These are phyloP conservation scores for Rhizopus delemar DNA, from an alignment of 371 early-diverging fungal genomes.

Conservation along the genomic window DNA sequence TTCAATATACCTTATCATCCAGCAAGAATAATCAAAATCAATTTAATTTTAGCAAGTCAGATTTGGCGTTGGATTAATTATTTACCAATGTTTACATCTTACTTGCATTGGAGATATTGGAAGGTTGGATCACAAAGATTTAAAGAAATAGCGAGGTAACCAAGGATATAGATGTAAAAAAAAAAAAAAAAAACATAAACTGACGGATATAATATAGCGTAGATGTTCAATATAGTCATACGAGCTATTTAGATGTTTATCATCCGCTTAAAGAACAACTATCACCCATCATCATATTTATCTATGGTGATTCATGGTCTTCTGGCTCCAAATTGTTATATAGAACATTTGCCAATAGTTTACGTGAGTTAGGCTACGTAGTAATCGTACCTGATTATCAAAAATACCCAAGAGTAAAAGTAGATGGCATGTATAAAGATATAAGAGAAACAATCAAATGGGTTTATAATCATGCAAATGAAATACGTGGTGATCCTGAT, in stretches of 20 bases:
- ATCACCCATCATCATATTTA: conserved; percentile 69
- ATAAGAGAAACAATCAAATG: conserved; percentile 64
- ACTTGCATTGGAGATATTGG: conserved; percentile 48
- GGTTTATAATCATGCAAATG: conserved; percentile 51
- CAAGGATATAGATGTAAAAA: conserved; percentile 1
- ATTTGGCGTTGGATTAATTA: conserved; percentile 33
- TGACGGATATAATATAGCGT: conserved; percentile 19
- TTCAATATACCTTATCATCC: conserved; percentile 52
- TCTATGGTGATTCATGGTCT: conserved; percentile 77
- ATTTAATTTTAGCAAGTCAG: conserved; percentile 28
- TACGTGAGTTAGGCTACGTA: conserved; percentile 67
- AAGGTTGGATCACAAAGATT: conserved; percentile 31
- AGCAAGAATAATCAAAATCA: conserved; percentile 41
- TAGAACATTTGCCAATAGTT: conserved; percentile 62
- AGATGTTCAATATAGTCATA: conserved; percentile 33
- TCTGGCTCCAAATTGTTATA: conserved; percentile 64
- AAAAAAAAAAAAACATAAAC: background rate
- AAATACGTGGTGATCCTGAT: conserved; percentile 53
- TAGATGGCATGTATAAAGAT: conserved; percentile 65
- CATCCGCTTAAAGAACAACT: conserved; percentile 24
- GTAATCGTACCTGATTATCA: conserved; percentile 78
- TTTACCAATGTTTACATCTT: conserved; percentile 40
- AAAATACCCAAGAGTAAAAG: conserved; percentile 63
- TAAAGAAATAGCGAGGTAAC: conserved; percentile 43
- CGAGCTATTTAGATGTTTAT: conserved; percentile 42